These are phyloP conservation scores for Fabrea salina DNA, from an alignment of 169 alveolate genomes.

Conservation along the genomic window DNA sequence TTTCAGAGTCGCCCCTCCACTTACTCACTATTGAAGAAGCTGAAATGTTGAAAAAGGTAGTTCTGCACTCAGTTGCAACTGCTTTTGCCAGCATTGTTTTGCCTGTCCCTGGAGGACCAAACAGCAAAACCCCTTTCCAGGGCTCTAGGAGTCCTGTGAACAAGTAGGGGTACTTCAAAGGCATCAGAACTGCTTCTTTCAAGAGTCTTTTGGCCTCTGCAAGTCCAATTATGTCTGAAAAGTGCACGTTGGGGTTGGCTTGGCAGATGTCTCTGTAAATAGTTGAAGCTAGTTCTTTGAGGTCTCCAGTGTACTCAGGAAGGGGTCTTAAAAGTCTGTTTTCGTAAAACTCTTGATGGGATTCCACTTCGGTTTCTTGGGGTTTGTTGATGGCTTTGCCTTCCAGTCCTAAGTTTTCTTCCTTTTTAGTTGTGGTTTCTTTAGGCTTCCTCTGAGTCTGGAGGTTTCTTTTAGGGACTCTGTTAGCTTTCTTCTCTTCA, in stretches of 20 bases:
- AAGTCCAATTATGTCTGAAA: constrained; percentile 87
- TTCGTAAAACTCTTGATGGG: constrained; percentile 64
- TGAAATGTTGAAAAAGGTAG: constrained; percentile 88
- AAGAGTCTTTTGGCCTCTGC: constrained; percentile 85
- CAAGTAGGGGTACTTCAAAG: constrained; percentile 87
- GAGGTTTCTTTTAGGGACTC: neutral
- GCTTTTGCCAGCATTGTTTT: constrained; percentile 93
- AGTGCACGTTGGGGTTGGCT: constrained; percentile 77
- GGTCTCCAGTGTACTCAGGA: constrained; percentile 71
- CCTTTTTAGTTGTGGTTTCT: constrained; percentile 13
- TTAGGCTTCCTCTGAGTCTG: constrained; percentile 8
- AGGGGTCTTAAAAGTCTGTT: constrained; percentile 67
- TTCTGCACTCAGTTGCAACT: constrained; percentile 90
- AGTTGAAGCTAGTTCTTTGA: constrained; percentile 68
- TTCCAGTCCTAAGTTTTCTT: constrained; percentile 31
- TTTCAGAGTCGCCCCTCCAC: constrained; percentile 94
- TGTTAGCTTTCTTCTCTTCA: constrained; percentile 13
- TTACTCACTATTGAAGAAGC: constrained; percentile 91
- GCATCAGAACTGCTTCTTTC: constrained; percentile 91
- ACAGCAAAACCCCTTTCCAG: constrained; percentile 90
- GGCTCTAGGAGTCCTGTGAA: constrained; percentile 91
- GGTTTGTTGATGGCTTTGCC: constrained; percentile 38
- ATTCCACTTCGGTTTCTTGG: constrained; percentile 41
- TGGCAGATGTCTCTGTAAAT: constrained; percentile 77
- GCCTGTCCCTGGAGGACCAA: constrained; percentile 97